These are phyloP conservation scores for Persicaria tinctoria DNA, from an alignment of 148 eudicot genomes.

Conservation along the genomic window DNA sequence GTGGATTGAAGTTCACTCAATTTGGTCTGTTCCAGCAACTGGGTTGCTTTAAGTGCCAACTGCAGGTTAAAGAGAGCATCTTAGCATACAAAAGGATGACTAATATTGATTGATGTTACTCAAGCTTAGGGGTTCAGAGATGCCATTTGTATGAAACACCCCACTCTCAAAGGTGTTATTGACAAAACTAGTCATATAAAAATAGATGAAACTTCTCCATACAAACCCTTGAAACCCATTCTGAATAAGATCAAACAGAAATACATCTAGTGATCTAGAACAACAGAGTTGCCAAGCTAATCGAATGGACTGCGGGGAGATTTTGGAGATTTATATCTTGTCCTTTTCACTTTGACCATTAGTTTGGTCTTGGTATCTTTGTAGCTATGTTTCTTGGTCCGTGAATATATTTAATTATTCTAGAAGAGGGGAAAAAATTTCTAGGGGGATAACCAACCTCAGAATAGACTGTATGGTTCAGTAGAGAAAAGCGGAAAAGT, in stretches of 20 bases:
- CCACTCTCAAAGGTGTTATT: no score
- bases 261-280: constrained; percentile 8
- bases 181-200: not conserved
- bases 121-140: not conserved
- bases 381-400: no score
- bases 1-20: constrained; percentile 94
- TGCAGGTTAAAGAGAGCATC: constrained; percentile 20
- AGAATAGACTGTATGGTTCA: constrained; percentile 84
- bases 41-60: constrained; percentile 97
- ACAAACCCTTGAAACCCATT: not conserved
- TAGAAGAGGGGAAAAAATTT: not conserved
- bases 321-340: constrained; percentile 9
- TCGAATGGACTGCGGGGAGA: not conserved
- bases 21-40: constrained; percentile 88
- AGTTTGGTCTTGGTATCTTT: no score
- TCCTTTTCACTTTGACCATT: no score
- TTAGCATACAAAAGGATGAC: not conserved
- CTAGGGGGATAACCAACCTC: constrained; percentile 45
- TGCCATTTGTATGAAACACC: not conserved
- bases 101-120: not conserved
- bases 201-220: not conserved
- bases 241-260: not conserved
- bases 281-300: not conserved
- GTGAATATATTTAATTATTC: no score
- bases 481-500: constrained; percentile 75